Conservation (phyloP, 108 stramenopile species). For the Discostella pseudostelligera region DNA sequence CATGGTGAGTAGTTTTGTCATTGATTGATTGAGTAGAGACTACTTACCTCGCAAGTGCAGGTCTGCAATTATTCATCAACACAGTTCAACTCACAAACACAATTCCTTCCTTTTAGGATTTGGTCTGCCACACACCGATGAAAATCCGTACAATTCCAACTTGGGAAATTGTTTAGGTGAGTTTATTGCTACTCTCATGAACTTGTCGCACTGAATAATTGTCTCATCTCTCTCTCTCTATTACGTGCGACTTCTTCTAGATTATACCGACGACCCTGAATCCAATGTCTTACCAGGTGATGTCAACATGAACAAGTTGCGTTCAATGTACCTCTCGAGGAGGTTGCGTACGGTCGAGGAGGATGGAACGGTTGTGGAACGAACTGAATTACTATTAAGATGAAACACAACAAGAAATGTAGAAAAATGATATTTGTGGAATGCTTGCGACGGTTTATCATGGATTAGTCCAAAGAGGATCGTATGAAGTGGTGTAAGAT, state of each 20-base stretch:
- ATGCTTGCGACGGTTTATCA: not conserved
- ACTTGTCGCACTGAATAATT: not conserved
- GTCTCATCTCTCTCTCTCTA: not conserved
- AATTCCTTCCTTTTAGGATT: conserved; percentile 50
- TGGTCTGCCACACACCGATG: conserved; percentile 84
- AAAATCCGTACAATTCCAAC: conserved; percentile 64
- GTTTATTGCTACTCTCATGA: not conserved
- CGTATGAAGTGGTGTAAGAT: too few species aligned
- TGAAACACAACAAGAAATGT: conserved; percentile 2
- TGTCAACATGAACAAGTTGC: conserved; percentile 54
- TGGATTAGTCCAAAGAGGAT: not conserved
- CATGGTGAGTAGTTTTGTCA: conserved; percentile 5
- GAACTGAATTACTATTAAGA: conserved; percentile 9
- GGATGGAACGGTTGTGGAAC: conserved; percentile 24
- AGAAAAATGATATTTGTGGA: not conserved
- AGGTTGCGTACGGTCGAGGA: conserved; percentile 11
- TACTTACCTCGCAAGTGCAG: too few species aligned
- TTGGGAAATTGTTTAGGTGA: conserved; percentile 61
- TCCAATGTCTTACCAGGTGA: conserved; percentile 60
- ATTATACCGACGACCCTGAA: conserved; percentile 63
- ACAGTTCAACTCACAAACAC: not conserved
- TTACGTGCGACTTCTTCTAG: conserved; percentile 2
- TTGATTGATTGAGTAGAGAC: not conserved
- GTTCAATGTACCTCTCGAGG: conserved; percentile 46
- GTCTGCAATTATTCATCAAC: not conserved